Base-by-base conservation (phyloP, 768 basidiomycete species). In the Guyanaporus albipodus region DNA sequence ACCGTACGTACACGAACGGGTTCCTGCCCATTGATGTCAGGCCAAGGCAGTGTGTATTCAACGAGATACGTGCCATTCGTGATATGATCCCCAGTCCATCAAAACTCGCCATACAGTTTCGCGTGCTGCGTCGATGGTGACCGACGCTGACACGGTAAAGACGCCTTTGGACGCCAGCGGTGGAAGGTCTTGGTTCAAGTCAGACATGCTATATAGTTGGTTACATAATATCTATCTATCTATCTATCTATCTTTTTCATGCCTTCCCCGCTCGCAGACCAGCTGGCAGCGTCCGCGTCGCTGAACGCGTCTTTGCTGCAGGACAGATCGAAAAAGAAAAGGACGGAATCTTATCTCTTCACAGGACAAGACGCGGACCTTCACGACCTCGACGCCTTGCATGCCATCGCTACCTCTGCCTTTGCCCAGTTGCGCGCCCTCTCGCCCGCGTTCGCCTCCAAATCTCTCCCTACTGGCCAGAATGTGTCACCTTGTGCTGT, bases 371-470 rank as follows among this genome's bases (percentile, higher is more conserved):
- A 89, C 39, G 91, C 91, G 8, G 83, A 88, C 57, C 72, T 80
- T 47, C 87, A 96, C 63, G 93, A 98, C 67, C 72, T 96, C 47
- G 85, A 95, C 62, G 77, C 91, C 6, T 79, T 98, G 43, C 79
- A 87, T 59, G 83, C 90, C 0, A 75, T 97, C 8, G 91, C 78
- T 4, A 69, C 78, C 40, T 91, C 90, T 59, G 90, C 85, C 7
- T 82, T 92, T 53, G 65, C 82, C 2, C 86, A 89, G 38, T 76
- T 96, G 14, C 64, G 77, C 18, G 66, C 78, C 2, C 66, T 95
- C 27, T 77, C 85, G 38, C 72, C 82, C 3, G 61, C 65, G 0
- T 69, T 94, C 38, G 45, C 57, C 1, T 46, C 54, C 11, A 53
- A 51, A 19, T 49, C 53, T 1, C 38, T 54, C 31, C 46, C 45